These are phyloP conservation scores for Paramyrothecium roridum DNA, from an alignment of 2,329 filamentous ascomycete species.

Conservation along the genomic window DNA sequence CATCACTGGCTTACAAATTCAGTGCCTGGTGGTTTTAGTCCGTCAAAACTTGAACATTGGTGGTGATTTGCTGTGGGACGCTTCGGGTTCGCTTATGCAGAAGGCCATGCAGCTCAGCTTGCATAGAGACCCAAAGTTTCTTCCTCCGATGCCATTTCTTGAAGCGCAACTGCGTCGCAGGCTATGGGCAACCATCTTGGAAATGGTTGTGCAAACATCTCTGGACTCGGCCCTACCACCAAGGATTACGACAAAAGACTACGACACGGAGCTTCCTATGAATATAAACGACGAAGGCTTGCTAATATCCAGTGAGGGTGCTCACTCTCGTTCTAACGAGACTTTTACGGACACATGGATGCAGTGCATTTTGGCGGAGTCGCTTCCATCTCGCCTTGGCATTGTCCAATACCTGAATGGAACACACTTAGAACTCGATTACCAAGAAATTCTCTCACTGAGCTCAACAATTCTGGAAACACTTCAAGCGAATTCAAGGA, in stretches of 20 bases:
- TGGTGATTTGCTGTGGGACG: constrained; percentile 38
- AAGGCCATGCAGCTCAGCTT: constrained; percentile 42
- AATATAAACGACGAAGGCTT: constrained; percentile 30
- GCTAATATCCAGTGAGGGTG: constrained; percentile 5
- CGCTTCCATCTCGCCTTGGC: constrained; percentile 30
- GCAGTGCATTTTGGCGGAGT: constrained; percentile 30
- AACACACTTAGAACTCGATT: constrained; percentile 26
- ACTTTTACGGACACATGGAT: constrained; percentile 27
- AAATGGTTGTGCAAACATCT: constrained; percentile 33
- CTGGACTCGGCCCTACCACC: constrained; percentile 36
- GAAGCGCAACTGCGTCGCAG: constrained; percentile 36
- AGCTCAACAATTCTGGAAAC: constrained; percentile 26
- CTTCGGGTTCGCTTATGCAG: constrained; percentile 35
- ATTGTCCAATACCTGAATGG: constrained; percentile 30
- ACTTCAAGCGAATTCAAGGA: constrained; percentile 16
- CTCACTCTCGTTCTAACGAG: neutral
- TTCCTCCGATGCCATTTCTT: constrained; percentile 29
- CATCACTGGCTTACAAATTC: constrained; percentile 33
- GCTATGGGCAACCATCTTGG: constrained; percentile 40
- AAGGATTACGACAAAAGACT: constrained; percentile 35
- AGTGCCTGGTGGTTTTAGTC: constrained; percentile 34
- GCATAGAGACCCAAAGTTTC: constrained; percentile 37
- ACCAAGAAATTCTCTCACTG: constrained; percentile 28
- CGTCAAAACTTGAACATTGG: constrained; percentile 38
- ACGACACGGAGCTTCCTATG: constrained; percentile 31